Evolutionary conservation across 495 filamentous ascomycete species (phyloP), one percentile per base, ranked within the genome.

Genomic region (Xylaria scruposa): DNA sequence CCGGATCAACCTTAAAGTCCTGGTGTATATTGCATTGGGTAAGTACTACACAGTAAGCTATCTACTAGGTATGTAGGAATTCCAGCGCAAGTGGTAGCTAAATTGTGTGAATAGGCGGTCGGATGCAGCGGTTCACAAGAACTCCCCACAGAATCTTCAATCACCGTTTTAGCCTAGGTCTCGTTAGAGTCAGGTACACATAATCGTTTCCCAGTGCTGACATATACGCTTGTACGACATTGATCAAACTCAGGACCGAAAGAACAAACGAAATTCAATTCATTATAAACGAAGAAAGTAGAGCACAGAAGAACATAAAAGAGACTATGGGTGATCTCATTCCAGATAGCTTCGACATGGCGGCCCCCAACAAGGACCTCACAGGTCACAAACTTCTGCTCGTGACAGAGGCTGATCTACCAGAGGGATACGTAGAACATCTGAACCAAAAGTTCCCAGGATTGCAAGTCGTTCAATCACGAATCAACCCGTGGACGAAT

Each of bases 361-460:
- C 72, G 72, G 24, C 69, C n/a, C 6, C 70, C 12, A 85, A 84
- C 78, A 78, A 73, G 61, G 82, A 82, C 15, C 76, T 85, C 44
- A 75, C 76, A 56, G 81, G 81, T 67, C 83, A 85, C 74, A 85
- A 81, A 65, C 78, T 85, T 53, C 74, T 86, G 31, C 74, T 88
- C 71, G 61, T 88, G 24, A 76, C 88, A 4, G 85, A 87, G 7
- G 83, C 81, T 61, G 76, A 78, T 1, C 72, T 83, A 19, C 83
- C 87, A 9, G 74, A 68, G 0, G 71, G 74, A 21, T 79, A 86
- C 64, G 53, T 87, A 42, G 79, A 85, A 19, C 61, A 73, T 2
- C 81, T 91, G 49, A 76, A 78, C 47, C 75, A 78, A 51, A 81
- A 86, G 40, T 89, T 87, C 72, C 85, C 89, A 4, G 80, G 87